Evolutionary conservation across 139 green algal genomes (phyloP), one percentile per base, ranked within the genome.

Genomic region (Volvox africanus): DNA sequence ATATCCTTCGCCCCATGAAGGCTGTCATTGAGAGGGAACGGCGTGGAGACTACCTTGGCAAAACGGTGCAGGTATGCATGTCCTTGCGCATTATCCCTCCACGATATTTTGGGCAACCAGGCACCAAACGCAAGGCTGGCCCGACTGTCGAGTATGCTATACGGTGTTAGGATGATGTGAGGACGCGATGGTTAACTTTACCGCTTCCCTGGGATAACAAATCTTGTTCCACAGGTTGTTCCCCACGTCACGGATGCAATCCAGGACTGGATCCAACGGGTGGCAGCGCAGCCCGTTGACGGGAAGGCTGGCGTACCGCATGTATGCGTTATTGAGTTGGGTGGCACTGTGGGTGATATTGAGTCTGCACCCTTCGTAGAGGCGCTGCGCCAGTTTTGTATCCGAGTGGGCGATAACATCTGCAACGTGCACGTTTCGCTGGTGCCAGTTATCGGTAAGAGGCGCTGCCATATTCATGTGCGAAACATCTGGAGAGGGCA

Each of bases 281-380:
- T 99, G 61, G 97, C 98, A 19, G 95, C 97, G 75, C 87, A 97
- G 1, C 96, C 98, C 9, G 97, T 99, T 61, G 98, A 99, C 83
- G 98, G 98, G 61, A 94, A 92, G 14, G 92, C 92, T 9, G 96
- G 95, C 55, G 30, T 91, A 12, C 96, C 98, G 18, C 97, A 99
- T 86, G 97, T 99, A 73, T 99, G 98, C 93, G 96, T 99, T 30
- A 99, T 99, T 68, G 98, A 99, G 95, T 96, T 99, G 82, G 98
- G 98, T 20, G 98, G 98, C 86, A 99, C 98, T 1, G 97, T 99
- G 50, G 98, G 98, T 0, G 98, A 99, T 94, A 99, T 99, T 83
- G 98, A 99, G 95, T 98, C 95, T 71, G 98, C 98, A 94, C 98
- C 98, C 35, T 99, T 99, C 93, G 95, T 99, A 37, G 98, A 99